phyloP scores from a whole-genome alignment of 768 basidiomycete species.

The Rhodocollybia butyracea region DNA sequence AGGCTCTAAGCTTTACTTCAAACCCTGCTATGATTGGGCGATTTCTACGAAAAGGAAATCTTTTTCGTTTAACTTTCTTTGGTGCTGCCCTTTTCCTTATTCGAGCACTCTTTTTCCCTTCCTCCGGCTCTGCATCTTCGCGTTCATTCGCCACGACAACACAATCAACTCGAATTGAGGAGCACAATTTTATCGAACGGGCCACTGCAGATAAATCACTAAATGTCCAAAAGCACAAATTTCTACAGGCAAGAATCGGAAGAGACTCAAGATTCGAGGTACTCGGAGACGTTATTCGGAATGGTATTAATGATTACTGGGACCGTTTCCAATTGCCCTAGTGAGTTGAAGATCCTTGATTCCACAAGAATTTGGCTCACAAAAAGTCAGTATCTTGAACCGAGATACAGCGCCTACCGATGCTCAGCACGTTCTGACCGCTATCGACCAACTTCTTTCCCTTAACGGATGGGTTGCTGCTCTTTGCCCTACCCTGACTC shows the following conservation, averaged over 20 bases:
- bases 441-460: conserved; percentile 92
- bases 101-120: conserved; percentile 26
- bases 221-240: conserved; percentile 85
- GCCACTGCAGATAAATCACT: conserved; percentile 70
- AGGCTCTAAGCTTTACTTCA: too few relatives aligned
- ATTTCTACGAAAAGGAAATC: conserved; percentile 45
- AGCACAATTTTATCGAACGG: conserved; percentile 53
- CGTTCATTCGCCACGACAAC: conserved; percentile 20
- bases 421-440: conserved; percentile 81
- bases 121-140: conserved; percentile 20
- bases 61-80: conserved; percentile 41
- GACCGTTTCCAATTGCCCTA: conserved; percentile 88
- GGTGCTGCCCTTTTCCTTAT: conserved; percentile 30
- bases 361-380: not conserved
- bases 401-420: conserved; percentile 87
- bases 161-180: conserved; percentile 37
- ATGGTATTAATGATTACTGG: conserved; percentile 90
- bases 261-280: conserved; percentile 85
- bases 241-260: conserved; percentile 85
- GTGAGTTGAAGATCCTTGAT: conserved; percentile 41
- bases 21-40: conserved; percentile 31
- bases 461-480: conserved; percentile 99
- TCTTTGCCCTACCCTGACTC: conserved; percentile 85
- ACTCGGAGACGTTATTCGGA: conserved; percentile 67
- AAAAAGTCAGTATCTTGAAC: conserved; percentile 59